Evolutionary conservation across 2,329 filamentous ascomycete species (phyloP), one percentile per base, ranked within the genome.

Genomic region (Xylaria sp.): DNA sequence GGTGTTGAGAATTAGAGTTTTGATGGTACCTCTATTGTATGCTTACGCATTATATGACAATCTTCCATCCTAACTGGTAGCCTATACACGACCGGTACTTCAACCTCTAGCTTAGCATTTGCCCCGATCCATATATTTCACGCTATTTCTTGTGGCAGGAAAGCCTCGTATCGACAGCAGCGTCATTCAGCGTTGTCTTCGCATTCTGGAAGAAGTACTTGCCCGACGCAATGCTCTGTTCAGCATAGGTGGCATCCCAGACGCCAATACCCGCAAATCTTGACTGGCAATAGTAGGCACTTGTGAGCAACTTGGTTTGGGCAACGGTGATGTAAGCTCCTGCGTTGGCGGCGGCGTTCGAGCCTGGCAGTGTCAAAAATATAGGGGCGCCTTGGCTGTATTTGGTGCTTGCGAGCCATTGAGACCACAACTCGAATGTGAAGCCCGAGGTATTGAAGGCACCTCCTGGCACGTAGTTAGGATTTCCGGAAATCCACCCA

Each of bases 181-280:
- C 68, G 5, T 29, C 48, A 21, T 58, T 63, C 2, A 72, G 64
- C 25, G 71, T 67, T 3, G 40, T 48, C 62, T 72, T 71, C 4
- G 69, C 71, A 29, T 71, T 71, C 69, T 71, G 71, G 60, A 53
- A 72, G 55, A 69, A 72, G 50, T 66, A 66, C 53, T 57, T 69
- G 29, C 69, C 69, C 3, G 27, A 51, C 10, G 76, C 69, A 4
- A 77, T 32, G 70, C 83, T 82, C 0, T 60, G 57, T 10, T 72
- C 73, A 25, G 77, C 53, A 71, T 80, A 78, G 18, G 77, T 80
- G 13, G 81, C 78, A 48, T 86, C 84, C 83, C 83, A 85, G 53
- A 86, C 75, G 13, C 81, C 83, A 21, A 86, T 76, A 67, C 84
- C 84, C 32, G 81, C 84, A 63, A 84, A 85, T 69, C 79, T 78